Evolutionary conservation across 257 asterid genomes (phyloP), one percentile per base, ranked within the genome.

Genomic region (Leptodermis oblonga): DNA sequence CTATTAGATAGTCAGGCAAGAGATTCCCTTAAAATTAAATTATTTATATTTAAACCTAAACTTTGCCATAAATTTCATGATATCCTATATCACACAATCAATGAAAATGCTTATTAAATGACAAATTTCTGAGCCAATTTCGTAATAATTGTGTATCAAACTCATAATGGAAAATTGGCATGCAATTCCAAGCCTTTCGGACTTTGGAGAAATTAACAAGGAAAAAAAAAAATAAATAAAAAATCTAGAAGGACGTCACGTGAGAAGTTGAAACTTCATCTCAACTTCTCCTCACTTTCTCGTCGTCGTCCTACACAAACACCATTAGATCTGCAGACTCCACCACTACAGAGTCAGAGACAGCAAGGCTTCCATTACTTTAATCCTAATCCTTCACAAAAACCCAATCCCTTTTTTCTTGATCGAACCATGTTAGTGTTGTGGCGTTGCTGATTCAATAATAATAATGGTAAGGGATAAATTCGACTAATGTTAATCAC

Each of bases 261-360:
- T 49, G 58, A 18, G 28, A 51, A 51, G 58, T 52, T 23, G 59
- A 52, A 52, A 20, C 59, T n/a, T 22, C 61, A 54, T 34, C 45
- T 20, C 41, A 60, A 41, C 45, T 41, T 41, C 45, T 41, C 1
- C 4, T 31, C 0, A n/a, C 30, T 0, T 53, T 23, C 15, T 53
- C 17, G 1, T 4, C 49, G 15, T 37, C 68, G 5, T 62, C 49
- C 68, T 63, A 8, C 22, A 63, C 52, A 30, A 6, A 64, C 54
- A 64, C 69, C 23, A 33, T 14, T 18, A 62, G 67, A 37, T 62
- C 67, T 62, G 67, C 69, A 65, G 26, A 43, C 36, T 25, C 15
- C 1, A 11, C 7, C 17, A n/a, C n/a, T n/a, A n/a, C n/a, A n/a
- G n/a, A n/a, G 3, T 0, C 64, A 60, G 25, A 34, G 30, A 61